A percentile compares a stretch with the other conserved stretches of the same genome.
phyloP scores from a whole-genome alignment of 352 stramenopile genomes.

The Thraustochytrium striatum region DNA sequence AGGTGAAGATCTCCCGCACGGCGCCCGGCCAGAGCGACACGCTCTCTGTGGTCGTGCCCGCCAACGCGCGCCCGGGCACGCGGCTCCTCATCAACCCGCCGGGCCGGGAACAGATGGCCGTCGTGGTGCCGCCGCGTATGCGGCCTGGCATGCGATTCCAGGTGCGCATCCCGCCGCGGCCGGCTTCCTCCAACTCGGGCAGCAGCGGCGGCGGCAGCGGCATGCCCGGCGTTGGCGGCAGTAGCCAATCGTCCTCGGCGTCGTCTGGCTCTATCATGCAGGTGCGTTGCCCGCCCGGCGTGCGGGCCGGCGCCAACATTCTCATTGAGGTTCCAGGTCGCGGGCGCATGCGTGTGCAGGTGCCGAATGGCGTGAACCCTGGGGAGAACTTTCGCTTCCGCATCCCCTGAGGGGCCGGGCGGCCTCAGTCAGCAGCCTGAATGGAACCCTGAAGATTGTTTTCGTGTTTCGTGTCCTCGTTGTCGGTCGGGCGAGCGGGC shows the following conservation, averaged over 20 bases:
- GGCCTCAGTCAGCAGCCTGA: no score
- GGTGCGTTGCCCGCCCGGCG: conserved; percentile 2
- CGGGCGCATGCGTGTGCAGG: conserved; percentile 29
- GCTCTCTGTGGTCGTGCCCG: conserved; percentile 34
- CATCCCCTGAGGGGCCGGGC: no score
- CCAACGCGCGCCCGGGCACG: neutral
- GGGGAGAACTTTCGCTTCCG: conserved; percentile 34
- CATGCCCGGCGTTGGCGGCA: neutral
- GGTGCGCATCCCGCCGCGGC: conserved; percentile 28
- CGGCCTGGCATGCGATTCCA: conserved; percentile 20
- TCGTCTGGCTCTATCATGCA: conserved; percentile 28
- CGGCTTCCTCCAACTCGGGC: neutral
- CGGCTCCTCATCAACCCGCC: conserved; percentile 44
- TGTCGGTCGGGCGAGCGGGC: no score
- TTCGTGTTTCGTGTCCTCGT: no score
- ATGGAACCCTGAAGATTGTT: no score
- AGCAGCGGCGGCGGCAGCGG: neutral
- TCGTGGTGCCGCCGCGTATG: conserved; percentile 13
- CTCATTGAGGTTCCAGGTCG: conserved; percentile 19
- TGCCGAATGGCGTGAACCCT: conserved; percentile 6
- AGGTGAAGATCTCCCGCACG: neutral
- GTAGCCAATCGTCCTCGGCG: no score
- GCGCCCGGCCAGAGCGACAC: neutral
- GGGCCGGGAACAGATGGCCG: conserved; percentile 36
- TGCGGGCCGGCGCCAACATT: neutral